These are phyloP conservation scores for Phytopythium litorale DNA, from an alignment of 352 stramenopile genomes.

Conservation along the genomic window DNA sequence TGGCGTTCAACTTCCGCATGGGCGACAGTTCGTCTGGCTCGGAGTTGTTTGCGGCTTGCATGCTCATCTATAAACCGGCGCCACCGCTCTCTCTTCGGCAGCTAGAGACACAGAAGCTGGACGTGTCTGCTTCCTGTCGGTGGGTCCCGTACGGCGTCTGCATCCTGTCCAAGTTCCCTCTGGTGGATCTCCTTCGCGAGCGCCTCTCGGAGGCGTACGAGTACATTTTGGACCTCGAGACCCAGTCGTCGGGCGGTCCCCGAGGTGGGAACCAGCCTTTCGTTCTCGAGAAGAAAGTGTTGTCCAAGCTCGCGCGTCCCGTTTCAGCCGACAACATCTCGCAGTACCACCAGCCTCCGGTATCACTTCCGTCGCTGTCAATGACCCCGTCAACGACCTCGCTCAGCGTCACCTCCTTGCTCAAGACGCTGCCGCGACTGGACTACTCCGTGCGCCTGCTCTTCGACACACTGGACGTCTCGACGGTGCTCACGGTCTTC, in stretches of 20 bases:
- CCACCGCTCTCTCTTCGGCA: conserved; percentile 50
- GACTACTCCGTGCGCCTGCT: conserved; percentile 75
- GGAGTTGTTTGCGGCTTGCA: conserved; percentile 71
- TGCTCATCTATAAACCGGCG: conserved; percentile 80
- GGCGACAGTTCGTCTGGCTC: conserved; percentile 65
- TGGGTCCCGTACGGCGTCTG: conserved; percentile 84
- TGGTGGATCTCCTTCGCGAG: conserved; percentile 77
- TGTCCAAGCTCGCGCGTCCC: conserved; percentile 68
- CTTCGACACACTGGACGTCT: conserved; percentile 78
- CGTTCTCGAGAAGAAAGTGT: conserved; percentile 71
- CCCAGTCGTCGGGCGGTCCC: conserved; percentile 25
- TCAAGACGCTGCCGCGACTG: conserved; percentile 50
- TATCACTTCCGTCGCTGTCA: conserved; percentile 25
- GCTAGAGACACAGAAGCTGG: conserved; percentile 54
- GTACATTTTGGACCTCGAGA: conserved; percentile 71
- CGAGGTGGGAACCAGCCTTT: conserved; percentile 31
- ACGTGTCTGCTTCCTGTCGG: conserved; percentile 33
- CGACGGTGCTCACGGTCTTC: conserved; percentile 73
- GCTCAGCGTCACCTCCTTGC: conserved; percentile 24
- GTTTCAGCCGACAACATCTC: conserved; percentile 67
- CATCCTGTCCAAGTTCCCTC: conserved; percentile 77
- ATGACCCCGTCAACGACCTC: conserved; percentile 26
- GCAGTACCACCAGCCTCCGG: conserved; percentile 33
- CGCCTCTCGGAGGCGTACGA: conserved; percentile 80
- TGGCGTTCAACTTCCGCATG: conserved; percentile 79